Conservation (phyloP, 2,329 filamentous ascomycete species). For the Achaetomium macrosporum region DNA sequence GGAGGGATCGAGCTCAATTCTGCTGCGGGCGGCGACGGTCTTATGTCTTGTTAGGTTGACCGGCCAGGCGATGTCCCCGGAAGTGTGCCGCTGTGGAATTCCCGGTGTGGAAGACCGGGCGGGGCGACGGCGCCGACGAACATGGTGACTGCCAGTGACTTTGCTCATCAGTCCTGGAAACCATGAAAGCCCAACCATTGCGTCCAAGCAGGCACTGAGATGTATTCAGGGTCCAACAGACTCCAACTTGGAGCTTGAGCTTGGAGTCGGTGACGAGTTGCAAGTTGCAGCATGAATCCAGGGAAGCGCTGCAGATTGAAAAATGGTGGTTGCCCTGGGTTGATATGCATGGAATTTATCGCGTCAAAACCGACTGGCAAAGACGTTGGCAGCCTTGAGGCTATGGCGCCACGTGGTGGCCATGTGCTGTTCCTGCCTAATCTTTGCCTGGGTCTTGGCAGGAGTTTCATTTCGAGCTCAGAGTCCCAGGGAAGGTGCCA, state of each 20-base stretch:
- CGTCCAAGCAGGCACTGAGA: too few relatives aligned
- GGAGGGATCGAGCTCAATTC: not conserved
- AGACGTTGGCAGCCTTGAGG: not conserved
- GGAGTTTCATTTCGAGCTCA: not conserved
- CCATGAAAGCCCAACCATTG: not conserved
- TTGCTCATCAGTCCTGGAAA: not conserved
- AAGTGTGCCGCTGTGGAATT: not conserved
- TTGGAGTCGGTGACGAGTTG: too few relatives aligned
- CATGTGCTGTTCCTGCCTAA: slow-evolving; percentile 12
- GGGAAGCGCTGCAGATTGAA: too few relatives aligned
- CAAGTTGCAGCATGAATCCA: too few relatives aligned
- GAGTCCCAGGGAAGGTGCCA: not conserved
- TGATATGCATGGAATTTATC: not conserved
- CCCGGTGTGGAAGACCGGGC: not conserved
- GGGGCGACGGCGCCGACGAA: not conserved
- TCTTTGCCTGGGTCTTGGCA: not conserved
- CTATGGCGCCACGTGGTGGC: slow-evolving; percentile 4
- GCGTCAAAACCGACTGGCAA: not conserved
- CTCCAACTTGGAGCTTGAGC: too few relatives aligned
- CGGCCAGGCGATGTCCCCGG: not conserved
- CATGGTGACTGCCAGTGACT: not conserved
- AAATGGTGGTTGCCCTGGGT: not conserved
- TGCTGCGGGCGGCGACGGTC: not conserved
- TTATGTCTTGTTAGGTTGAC: not conserved
- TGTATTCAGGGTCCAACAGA: too few relatives aligned